Evolutionary conservation across 139 green algal species (phyloP), one percentile per base, ranked within the genome.

Genomic region (Closterium sp.): DNA sequence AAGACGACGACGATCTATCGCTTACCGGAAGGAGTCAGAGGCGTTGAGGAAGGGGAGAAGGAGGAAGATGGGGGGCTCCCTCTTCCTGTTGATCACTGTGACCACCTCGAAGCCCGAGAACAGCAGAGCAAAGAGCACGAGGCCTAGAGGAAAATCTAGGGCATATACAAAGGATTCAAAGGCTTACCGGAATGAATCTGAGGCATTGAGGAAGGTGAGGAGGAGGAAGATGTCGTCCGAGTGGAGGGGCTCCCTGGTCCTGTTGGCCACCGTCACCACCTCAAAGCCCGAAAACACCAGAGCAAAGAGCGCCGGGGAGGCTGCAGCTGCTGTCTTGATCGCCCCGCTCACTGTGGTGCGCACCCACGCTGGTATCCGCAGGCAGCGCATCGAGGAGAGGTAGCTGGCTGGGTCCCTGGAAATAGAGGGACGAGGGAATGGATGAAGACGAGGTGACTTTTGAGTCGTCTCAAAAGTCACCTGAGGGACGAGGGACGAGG

Each of bases 141-240:
- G 34, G 66, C 7, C n/a, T n/a, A n/a, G n/a, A n/a, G n/a, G n/a
- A n/a, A n/a, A n/a, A n/a, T n/a, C n/a, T n/a, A n/a, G n/a, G n/a
- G n/a, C n/a, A n/a, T n/a, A n/a, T n/a, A n/a, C n/a, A n/a, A 91
- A 7, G 4, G 83, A 1, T 1, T 2, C 2, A 1, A 23, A 12
- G 16, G 83, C 33, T 32, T 95, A 94, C 76, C 93, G 92, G 55
- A 97, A 95, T 7, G 86, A 93, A 16, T 93, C 90, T 84, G 95
- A 97, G 90, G 95, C 94, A 0, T 88, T 90, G 35, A 98, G 89
- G 66, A 98, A 97, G 93, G 97, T 98, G 81, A 94, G 89, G 28
- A 98, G 91, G 85, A 98, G 93, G 86, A 98, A 94, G 38, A 98
- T 21, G 89, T 98, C 97, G 31, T 95, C 92, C 5, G 95, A 93